A percentile compares a stretch with the other conserved stretches of the same genome.
Conservation (phyloP, 441 rosid genomes). For the Populus hybrid region DNA sequence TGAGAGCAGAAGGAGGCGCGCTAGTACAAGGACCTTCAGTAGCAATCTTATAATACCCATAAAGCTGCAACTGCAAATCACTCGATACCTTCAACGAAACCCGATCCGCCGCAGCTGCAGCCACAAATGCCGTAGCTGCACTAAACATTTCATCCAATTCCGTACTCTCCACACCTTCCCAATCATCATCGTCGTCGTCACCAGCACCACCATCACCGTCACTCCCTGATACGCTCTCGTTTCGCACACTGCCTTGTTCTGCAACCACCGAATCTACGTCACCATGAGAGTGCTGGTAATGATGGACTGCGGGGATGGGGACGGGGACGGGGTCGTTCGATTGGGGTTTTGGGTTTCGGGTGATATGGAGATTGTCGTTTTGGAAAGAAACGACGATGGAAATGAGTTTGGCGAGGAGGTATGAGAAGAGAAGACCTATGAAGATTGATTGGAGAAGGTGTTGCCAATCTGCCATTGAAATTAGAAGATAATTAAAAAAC, state of each 20-base stretch:
- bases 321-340: not conserved
- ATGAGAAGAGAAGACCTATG: conserved; percentile 76
- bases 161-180: conserved; percentile 97
- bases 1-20: conserved; percentile 87
- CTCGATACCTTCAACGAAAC: conserved; percentile 58
- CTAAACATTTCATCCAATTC: conserved; percentile 86
- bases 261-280: conserved; percentile 61
- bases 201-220: conserved; percentile 32
- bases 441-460: conserved; percentile 69
- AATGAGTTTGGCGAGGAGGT: conserved; percentile 87
- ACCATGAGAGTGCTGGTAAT: not conserved
- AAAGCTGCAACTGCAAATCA: conserved; percentile 79
- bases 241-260: conserved; percentile 73
- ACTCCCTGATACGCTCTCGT: conserved; percentile 42
- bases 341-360: conserved; percentile 36
- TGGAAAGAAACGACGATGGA: conserved; percentile 76
- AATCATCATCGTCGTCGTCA: conserved; percentile 55
- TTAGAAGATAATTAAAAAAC: conserved; percentile 4
- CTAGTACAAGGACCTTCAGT: conserved; percentile 90
- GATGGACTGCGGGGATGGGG: not conserved
- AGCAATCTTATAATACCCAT: conserved; percentile 85
- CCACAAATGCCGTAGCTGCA: conserved; percentile 79
- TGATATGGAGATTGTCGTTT: conserved; percentile 68
- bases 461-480: conserved; percentile 70
- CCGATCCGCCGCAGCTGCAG: conserved; percentile 77